These are phyloP conservation scores for Aspergillus sp. DNA, from an alignment of 2,329 filamentous ascomycete genomes.

Conservation along the genomic window DNA sequence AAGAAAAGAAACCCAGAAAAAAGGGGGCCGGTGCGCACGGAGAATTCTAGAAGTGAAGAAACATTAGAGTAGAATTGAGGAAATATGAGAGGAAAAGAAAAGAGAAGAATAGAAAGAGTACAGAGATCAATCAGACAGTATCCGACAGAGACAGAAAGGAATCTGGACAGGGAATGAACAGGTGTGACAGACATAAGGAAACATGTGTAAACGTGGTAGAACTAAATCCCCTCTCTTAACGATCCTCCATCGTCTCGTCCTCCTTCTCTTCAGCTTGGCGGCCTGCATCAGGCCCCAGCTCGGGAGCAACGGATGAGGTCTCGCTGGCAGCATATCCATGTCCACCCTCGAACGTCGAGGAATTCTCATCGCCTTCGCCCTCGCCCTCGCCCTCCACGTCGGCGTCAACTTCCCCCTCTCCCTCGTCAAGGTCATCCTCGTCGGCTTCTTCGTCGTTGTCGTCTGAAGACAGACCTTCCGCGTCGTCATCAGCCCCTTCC, in stretches of 20 bases:
- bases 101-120: not conserved
- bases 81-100: not conserved
- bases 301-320: constrained; percentile 28
- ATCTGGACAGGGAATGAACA: not conserved
- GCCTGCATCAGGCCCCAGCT: constrained; percentile 11
- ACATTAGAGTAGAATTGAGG: not conserved
- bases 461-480: constrained; percentile 27
- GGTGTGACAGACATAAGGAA: not conserved
- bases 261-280: constrained; percentile 22
- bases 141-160: not conserved
- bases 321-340: constrained; percentile 35
- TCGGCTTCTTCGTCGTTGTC: constrained; percentile 27
- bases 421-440: constrained; percentile 40
- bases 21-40: too few species aligned
- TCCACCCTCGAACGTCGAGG: constrained; percentile 30
- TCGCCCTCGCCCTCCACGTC: constrained; percentile 29
- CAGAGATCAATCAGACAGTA: not conserved
- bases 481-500: constrained; percentile 27
- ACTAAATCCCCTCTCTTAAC: not conserved
- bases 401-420: constrained; percentile 26
- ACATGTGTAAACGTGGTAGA: not conserved
- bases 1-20: too few species aligned
- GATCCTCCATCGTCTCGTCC: constrained; percentile 32
- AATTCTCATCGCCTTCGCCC: constrained; percentile 32
- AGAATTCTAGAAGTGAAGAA: not conserved